These are phyloP conservation scores for Quercus lobata DNA, from an alignment of 331 rosid genomes.

Conservation along the genomic window DNA sequence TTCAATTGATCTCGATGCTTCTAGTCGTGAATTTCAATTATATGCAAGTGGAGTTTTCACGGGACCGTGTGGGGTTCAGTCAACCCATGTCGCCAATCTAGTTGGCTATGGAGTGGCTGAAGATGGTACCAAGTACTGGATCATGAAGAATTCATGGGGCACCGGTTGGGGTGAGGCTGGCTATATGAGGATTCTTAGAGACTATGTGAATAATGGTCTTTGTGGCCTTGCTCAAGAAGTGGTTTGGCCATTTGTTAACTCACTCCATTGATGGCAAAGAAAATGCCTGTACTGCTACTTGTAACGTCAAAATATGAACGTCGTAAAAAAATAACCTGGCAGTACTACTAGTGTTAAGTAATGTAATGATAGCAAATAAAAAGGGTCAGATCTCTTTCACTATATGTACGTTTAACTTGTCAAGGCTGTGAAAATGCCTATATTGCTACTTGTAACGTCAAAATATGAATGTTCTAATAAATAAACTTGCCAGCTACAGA, in stretches of 20 bases:
- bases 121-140: conserved; percentile 21
- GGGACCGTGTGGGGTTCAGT: background rate
- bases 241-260: background rate
- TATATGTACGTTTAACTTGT: background rate
- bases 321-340: too few species aligned
- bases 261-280: too few species aligned
- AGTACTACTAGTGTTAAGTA: too few species aligned
- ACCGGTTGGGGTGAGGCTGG: conserved; percentile 29
- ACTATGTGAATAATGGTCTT: background rate
- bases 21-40: background rate
- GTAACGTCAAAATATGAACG: too few species aligned
- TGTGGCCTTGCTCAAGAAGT: conserved; percentile 31
- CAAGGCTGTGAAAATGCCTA: background rate
- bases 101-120: conserved; percentile 32
- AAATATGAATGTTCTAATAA: too few species aligned
- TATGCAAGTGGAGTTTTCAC: conserved; percentile 23
- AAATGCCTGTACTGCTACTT: too few species aligned
- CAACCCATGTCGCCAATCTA: conserved; percentile 18
- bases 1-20: background rate
- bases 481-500: too few species aligned
- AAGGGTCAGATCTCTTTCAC: background rate
- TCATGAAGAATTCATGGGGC: conserved; percentile 37
- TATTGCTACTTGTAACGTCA: too few species aligned
- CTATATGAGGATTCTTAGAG: conserved; percentile 13
- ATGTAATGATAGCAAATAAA: too few species aligned